Evolutionary conservation across 2,329 filamentous ascomycete species (phyloP), one percentile per base, ranked within the genome.

Genomic region (Fusarium nodosum): DNA sequence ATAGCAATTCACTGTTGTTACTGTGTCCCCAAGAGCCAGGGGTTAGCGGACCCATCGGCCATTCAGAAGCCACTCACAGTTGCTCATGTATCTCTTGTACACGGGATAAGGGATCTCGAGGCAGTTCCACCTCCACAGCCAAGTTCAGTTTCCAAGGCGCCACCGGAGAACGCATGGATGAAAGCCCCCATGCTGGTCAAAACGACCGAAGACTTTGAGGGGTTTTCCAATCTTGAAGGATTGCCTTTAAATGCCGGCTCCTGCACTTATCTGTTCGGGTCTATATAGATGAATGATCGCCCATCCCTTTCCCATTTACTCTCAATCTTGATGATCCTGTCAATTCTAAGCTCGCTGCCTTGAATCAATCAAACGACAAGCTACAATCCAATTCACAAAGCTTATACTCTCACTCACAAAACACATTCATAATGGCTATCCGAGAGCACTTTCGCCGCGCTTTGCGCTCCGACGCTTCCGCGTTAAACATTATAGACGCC

Each of bases 381-480:
- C 42, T 33, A 46, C 30, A 56, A 52, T 33, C 8, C 31, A 38
- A 46, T 33, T 58, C 53, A 53, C 42, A 39, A 39, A 64, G 57
- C 30, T 34, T 34, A 36, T 20, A 28, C 26, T 38, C 28, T 31
- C 60, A 64, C 64, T 34, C 26, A 30, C 22, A 45, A 24, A 47
- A 47, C 53, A 57, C 8, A 68, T 39, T 44, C 71, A 72, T 60
- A 69, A 83, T 83, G 81, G 76, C 81, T 41, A 82, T 83, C 54
- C 79, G 81, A 60, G 80, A 82, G 45, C 79, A 79, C 36, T 77
- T 83, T 64, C 81, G 81, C 64, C 80, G 80, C 70, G 80, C 73
- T 38, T 66, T 81, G 71, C 81, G 79, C 77, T 81, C 80, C 31
- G 72, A 76, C 52, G 64, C 64, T 54, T 72, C 72, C 58, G 69